phyloP scores from a whole-genome alignment of 176 grass and related monocot species.

The Triticum monococcum region DNA sequence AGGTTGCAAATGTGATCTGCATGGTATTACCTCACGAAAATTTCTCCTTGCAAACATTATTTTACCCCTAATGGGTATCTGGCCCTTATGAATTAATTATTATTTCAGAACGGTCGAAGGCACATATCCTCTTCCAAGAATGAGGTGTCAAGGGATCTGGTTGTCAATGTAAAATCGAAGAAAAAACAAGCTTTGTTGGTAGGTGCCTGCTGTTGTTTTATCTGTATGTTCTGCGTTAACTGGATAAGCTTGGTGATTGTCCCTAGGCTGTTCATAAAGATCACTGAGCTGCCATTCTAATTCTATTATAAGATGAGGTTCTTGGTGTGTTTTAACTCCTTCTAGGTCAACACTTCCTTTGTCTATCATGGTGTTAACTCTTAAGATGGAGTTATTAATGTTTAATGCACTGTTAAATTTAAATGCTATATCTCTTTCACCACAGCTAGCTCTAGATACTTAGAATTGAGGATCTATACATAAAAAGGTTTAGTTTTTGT shows the following conservation, averaged over 20 bases:
- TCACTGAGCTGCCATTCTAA: constrained; percentile 5
- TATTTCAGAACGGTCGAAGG: constrained; percentile 84
- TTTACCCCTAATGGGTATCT: constrained; percentile 1
- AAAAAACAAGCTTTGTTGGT: constrained; percentile 97
- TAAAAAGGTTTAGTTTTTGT: constrained; percentile 54
- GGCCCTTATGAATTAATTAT: constrained; percentile 31
- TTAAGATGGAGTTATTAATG: constrained; percentile 6
- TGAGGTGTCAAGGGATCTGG: constrained; percentile 95
- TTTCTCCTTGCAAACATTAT: constrained; percentile 22
- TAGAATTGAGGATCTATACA: constrained; percentile 33
- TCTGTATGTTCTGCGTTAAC: constrained; percentile 24
- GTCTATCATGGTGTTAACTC: not conserved
- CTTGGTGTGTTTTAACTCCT: constrained; percentile 19
- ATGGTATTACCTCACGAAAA: constrained; percentile 54
- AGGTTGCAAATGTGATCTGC: constrained; percentile 94
- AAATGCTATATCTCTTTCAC: constrained; percentile 7
- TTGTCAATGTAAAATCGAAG: constrained; percentile 98
- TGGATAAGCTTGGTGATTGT: constrained; percentile 14
- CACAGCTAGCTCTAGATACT: constrained; percentile 14
- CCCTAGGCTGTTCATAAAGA: constrained; percentile 8
- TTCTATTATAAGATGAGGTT: not conserved
- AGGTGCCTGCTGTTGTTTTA: constrained; percentile 33
- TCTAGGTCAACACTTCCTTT: not conserved
- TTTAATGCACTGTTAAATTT: not conserved
- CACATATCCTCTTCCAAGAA: constrained; percentile 85